Conservation (phyloP, 2,329 filamentous ascomycete species). For the Aspergillus chevalieri region DNA sequence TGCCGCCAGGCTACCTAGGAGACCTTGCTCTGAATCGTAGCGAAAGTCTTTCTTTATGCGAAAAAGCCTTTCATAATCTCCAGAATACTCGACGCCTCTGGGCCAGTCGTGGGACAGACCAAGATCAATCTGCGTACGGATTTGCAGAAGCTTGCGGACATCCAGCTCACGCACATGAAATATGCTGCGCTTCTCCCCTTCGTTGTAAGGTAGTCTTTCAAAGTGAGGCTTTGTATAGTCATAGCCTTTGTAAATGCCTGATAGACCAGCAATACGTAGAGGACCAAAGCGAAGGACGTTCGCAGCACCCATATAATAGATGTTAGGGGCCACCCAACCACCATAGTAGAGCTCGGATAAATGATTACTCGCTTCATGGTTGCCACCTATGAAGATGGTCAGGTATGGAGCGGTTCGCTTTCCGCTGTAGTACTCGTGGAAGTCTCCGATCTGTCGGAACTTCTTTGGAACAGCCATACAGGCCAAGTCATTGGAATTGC, state of each 20-base stretch:
- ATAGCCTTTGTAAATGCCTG: constrained; percentile 90
- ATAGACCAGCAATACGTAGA: constrained; percentile 80
- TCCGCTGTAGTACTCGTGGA: constrained; percentile 89
- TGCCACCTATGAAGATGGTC: constrained; percentile 88
- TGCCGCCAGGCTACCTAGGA: constrained; percentile 73
- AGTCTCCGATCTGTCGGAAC: constrained; percentile 83
- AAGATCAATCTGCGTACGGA: constrained; percentile 83
- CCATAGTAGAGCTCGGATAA: constrained; percentile 92
- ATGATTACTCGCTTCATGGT: constrained; percentile 89
- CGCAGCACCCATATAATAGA: constrained; percentile 92
- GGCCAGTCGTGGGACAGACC: constrained; percentile 97
- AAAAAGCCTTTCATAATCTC: constrained; percentile 64
- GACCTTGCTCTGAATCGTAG: constrained; percentile 67
- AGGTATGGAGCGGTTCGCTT: constrained; percentile 70
- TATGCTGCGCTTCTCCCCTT: constrained; percentile 69
- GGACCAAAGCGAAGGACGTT: constrained; percentile 81
- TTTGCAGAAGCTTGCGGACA: constrained; percentile 76
- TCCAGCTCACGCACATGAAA: constrained; percentile 90
- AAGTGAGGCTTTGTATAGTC: constrained; percentile 79
- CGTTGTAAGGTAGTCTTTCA: constrained; percentile 78
- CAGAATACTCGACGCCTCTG: constrained; percentile 69
- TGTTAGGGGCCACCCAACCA: constrained; percentile 93
- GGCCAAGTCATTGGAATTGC: constrained; percentile 80
- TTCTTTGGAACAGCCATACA: constrained; percentile 86
- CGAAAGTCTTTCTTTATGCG: constrained; percentile 67